A percentile compares a stretch with the other conserved stretches of the same genome.
Conservation (phyloP, 2,329 filamentous ascomycete species). For the Aspergillus aculeatinus region DNA sequence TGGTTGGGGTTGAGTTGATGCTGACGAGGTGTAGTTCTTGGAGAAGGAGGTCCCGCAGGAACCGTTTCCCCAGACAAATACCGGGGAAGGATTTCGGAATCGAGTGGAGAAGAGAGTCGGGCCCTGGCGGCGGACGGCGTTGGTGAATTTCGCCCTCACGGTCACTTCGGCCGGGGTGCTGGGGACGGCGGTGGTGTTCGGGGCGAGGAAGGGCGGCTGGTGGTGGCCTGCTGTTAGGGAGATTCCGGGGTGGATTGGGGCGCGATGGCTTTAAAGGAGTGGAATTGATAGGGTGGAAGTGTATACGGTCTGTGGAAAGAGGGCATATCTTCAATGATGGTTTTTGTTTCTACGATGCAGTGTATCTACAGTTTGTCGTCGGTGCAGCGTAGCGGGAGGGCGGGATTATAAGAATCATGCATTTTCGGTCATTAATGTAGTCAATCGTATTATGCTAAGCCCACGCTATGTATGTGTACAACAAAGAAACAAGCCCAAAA, state of each 20-base stretch:
- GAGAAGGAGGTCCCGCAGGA: neutral
- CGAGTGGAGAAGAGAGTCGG: neutral
- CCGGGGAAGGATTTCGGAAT: neutral
- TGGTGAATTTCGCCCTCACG: neutral
- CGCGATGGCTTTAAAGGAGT: too few species aligned
- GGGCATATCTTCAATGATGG: too few species aligned
- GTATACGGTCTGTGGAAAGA: too few species aligned
- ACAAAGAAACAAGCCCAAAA: too few species aligned
- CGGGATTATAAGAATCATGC: too few species aligned
- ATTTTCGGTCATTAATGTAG: too few species aligned
- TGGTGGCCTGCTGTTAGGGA: neutral
- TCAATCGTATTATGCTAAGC: too few species aligned
- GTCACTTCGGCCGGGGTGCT: neutral
- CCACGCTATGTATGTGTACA: too few species aligned
- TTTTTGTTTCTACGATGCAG: too few species aligned
- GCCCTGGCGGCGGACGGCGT: neutral
- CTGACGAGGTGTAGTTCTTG: neutral
- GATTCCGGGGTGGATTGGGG: neutral
- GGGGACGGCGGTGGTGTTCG: neutral
- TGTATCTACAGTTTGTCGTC: too few species aligned
- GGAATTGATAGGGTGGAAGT: too few species aligned
- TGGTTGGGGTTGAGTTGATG: neutral
- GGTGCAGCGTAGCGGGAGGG: too few species aligned
- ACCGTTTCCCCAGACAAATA: neutral
- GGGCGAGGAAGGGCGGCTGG: neutral